A percentile compares a stretch with the other conserved stretches of the same genome.
phyloP scores from a whole-genome alignment of 495 filamentous ascomycete genomes.

The Aspergillus sparsus region DNA sequence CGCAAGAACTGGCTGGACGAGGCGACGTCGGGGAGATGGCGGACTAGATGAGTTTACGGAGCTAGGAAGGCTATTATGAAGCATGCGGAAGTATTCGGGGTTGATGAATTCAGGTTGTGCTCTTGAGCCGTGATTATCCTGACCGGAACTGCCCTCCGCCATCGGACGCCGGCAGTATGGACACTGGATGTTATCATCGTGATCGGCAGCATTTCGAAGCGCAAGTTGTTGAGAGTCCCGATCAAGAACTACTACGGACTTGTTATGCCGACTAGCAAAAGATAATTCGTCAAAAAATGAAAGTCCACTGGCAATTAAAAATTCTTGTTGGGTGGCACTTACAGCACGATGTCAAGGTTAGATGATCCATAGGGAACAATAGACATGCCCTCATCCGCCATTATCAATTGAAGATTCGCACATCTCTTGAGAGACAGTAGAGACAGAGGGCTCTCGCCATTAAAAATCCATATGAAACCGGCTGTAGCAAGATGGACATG shows the following conservation, averaged over 20 bases:
- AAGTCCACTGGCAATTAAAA: neutral
- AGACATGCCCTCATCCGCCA: conserved; percentile 50
- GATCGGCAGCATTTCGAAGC: conserved; percentile 62
- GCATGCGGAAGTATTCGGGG: conserved; percentile 92
- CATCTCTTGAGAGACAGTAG: conserved; percentile 17
- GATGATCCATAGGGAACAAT: conserved; percentile 49
- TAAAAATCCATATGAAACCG: neutral
- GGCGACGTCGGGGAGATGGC: conserved; percentile 54
- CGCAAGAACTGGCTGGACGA: conserved; percentile 50
- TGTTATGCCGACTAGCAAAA: conserved; percentile 74
- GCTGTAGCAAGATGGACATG: neutral
- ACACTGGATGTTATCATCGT: conserved; percentile 55
- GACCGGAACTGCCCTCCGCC: conserved; percentile 47
- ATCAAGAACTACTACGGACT: conserved; percentile 90
- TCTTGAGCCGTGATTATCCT: conserved; percentile 37
- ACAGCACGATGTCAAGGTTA: conserved; percentile 55
- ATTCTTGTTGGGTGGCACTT: conserved; percentile 21
- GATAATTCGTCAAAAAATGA: conserved; percentile 16
- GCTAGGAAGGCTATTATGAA: conserved; percentile 62
- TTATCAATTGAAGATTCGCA: conserved; percentile 22
- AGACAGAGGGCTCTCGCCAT: conserved; percentile 14
- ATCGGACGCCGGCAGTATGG: conserved; percentile 87
- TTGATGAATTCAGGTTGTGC: conserved; percentile 72
- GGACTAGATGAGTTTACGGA: conserved; percentile 50
- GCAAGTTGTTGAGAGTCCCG: conserved; percentile 80